phyloP scores from a whole-genome alignment of 2,329 filamentous ascomycete genomes.

The Didymella pomorum region DNA sequence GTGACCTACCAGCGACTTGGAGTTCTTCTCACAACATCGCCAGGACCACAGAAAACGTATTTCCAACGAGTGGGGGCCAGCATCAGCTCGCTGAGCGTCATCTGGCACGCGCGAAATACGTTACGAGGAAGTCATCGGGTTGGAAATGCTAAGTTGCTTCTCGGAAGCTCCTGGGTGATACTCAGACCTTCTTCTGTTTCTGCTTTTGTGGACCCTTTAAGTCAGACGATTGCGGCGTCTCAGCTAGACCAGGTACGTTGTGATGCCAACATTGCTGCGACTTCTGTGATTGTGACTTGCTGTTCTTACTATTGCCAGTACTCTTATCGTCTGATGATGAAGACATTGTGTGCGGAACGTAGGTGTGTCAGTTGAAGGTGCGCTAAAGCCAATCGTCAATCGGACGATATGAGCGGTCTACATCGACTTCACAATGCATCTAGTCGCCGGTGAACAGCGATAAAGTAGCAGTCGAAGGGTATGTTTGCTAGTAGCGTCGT shows the following conservation, averaged over 20 bases:
- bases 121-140: too few species aligned
- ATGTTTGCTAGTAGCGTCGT: background rate
- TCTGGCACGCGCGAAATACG: too few species aligned
- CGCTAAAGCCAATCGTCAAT: background rate
- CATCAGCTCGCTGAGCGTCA: too few species aligned
- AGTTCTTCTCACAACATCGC: too few species aligned
- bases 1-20: background rate
- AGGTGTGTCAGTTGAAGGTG: background rate
- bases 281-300: background rate
- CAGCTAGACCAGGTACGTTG: background rate
- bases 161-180: too few species aligned
- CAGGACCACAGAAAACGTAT: too few species aligned
- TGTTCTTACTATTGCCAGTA: background rate
- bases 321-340: background rate
- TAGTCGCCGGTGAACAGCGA: background rate
- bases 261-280: background rate
- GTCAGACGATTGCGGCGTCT: too few species aligned
- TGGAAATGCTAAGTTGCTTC: too few species aligned
- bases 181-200: too few species aligned
- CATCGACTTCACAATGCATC: background rate
- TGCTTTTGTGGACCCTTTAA: too few species aligned
- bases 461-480: background rate
- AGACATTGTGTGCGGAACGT: background rate
- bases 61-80: too few species aligned
- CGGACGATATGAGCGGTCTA: background rate